Evolutionary conservation across 2,329 filamentous ascomycete species (phyloP), one percentile per base, ranked within the genome.

Genomic region (Ophioceras dolichostomum): DNA sequence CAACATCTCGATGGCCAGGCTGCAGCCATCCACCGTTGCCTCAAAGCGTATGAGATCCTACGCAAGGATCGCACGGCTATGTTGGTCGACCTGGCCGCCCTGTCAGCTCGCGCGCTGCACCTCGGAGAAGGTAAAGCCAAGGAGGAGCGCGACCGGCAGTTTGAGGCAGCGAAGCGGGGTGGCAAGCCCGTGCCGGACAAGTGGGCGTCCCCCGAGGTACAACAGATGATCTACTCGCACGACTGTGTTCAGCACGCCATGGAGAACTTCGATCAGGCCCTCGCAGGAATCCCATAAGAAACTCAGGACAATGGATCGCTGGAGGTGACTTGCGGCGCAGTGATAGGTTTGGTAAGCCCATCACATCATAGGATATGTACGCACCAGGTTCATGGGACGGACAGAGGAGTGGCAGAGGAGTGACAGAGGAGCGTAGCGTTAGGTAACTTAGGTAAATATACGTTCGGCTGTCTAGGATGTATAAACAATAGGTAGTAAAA

Each of bases 181-280:
- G 29, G 13, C 19, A 65, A 53, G 38, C 59, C 58, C 39, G 70
- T 70, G 41, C 75, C 75, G 3, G 77, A 82, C 57, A 81, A 79
- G 59, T 82, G 78, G 78, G 75, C 75, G 3, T 79, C 78, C 53
- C 74, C 76, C 9, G 76, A 81, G 48, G 73, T 81, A 30, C 77
- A 82, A 56, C 66, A 69, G 54, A 70, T 71, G 65, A 72, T 81
- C 42, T 81, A 81, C 54, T 67, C 69, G 10, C 65, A 76, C 48
- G 76, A 81, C 54, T 77, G 74, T 49, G 63, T 72, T 35, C 56
- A 62, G 47, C 67, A 73, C 39, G 66, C 73, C 0, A 54, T 56
- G 35, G 67, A 73, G 31, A 57, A 59, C 41, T 77, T 74, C 50
- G 61, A 66, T 10, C 56, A 62, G 48, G 45, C 73, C 28, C 72